Percentiles rank a stretch among this genome's conserved stretches.
Evolutionary conservation across 2,329 filamentous ascomycete species (phyloP).

Genomic region (Colletotrichum tofieldiae): DNA sequence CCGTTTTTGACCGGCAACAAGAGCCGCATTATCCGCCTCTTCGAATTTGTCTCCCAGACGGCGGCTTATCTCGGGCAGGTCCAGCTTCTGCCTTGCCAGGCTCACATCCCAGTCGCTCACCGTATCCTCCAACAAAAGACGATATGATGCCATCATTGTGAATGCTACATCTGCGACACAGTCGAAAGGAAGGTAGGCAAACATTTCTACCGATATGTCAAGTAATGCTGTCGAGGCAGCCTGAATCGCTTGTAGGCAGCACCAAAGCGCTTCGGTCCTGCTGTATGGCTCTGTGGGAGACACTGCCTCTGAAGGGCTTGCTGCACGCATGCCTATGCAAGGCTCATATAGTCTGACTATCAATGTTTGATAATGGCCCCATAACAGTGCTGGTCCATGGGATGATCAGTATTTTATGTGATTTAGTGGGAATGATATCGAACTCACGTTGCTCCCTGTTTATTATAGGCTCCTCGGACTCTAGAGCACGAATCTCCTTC

Average conservation of each 20-base stretch:
- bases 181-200: conserved; percentile 52
- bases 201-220: conserved; percentile 46
- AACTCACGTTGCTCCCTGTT: conserved; percentile 21
- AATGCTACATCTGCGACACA: conserved; percentile 53
- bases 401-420: not conserved
- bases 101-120: conserved; percentile 55
- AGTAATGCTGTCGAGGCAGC: conserved; percentile 49
- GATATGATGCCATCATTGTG: conserved; percentile 52
- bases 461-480: conserved; percentile 15
- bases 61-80: conserved; percentile 50
- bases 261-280: conserved; percentile 56
- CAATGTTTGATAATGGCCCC: conserved; percentile 52
- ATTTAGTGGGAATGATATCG: no score
- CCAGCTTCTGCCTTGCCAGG: conserved; percentile 52
- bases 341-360: conserved; percentile 58
- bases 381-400: conserved; percentile 50
- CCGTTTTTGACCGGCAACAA: conserved; percentile 45
- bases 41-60: conserved; percentile 52
- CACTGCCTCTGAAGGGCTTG: conserved; percentile 41
- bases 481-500: conserved; percentile 52
- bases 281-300: conserved; percentile 44
- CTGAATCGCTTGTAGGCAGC: conserved; percentile 51
- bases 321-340: conserved; percentile 50
- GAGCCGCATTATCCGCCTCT: conserved; percentile 49
- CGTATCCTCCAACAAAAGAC: conserved; percentile 54